Evolutionary conservation across 106 monocot genomes (phyloP), one percentile per base, ranked within the genome.

Genomic region (Vanilla planifolia): DNA sequence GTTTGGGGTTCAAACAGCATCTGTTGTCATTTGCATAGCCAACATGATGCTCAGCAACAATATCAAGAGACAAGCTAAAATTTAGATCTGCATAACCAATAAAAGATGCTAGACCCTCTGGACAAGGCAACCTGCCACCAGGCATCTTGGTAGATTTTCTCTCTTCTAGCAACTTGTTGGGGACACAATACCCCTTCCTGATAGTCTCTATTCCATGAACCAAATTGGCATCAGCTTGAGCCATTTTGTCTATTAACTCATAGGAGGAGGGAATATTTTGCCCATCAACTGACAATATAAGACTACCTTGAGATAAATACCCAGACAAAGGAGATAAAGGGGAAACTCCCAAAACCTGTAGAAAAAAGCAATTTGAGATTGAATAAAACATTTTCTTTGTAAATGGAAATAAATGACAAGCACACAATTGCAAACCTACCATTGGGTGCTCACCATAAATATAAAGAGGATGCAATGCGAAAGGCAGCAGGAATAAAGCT

Each of bases 151-250:
- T 41, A 43, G n/a, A 65, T 29, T 51, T 53, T 50, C 64, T 77
- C 26, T 57, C 67, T 32, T 88, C 70, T 42, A 92, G 5, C 79
- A 64, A 76, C 17, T 61, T 58, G 55, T 62, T 55, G 48, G 91
- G 84, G 26, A 98, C 72, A 63, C 96, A 98, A 40, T 87, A 98
- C 1, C 88, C 96, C 63, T 84, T 89, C 35, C 45, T 27, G 57
- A 28, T 33, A 34, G 25, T 67, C 26, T 46, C 17, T 13, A 28
- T 59, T 23, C 11, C 29, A n/a, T 52, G 26, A 55, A 17, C 33
- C 30, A 64, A 67, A 72, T 66, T 56, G 45, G 57, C 16, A 56
- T 85, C 64, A 33, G 58, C 43, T 53, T 73, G 46, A 50, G 60
- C 35, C 66, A 86, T 60, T 27, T 77, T 84, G 9, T 72, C 64